These are phyloP conservation scores for Paecilomyces niveus DNA, from an alignment of 2,329 filamentous ascomycete genomes.

Conservation along the genomic window DNA sequence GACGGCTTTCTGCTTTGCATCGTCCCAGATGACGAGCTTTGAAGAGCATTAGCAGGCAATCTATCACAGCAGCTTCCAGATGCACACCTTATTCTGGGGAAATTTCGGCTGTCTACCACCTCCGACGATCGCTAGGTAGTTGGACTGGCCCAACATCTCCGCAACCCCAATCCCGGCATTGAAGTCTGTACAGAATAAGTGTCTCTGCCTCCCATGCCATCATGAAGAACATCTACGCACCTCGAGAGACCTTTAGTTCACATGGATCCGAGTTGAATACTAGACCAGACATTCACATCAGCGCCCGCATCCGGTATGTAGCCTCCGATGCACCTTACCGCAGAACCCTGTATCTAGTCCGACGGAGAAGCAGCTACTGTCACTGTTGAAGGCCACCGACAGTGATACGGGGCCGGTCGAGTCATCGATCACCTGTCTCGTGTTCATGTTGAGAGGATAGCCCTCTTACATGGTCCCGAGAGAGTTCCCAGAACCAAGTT, in stretches of 20 bases:
- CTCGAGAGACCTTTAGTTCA: conserved; percentile 58
- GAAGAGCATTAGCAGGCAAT: background rate
- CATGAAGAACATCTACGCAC: conserved; percentile 27
- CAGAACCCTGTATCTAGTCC: conserved; percentile 81
- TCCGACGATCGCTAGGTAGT: conserved; percentile 83
- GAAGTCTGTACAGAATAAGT: conserved; percentile 49
- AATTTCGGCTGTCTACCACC: conserved; percentile 81
- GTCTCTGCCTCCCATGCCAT: background rate
- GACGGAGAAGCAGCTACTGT: conserved; percentile 77
- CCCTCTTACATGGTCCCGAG: background rate
- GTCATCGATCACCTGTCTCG: conserved; percentile 74
- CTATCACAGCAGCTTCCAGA: background rate
- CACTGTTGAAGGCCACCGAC: conserved; percentile 78
- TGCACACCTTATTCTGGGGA: conserved; percentile 69
- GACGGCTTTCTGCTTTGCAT: conserved; percentile 65
- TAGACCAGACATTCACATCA: conserved; percentile 27
- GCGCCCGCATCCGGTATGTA: conserved; percentile 1
- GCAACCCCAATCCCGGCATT: conserved; percentile 75
- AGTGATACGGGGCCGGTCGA: conserved; percentile 68
- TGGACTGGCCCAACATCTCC: conserved; percentile 79
- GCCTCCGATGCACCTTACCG: conserved; percentile 47
- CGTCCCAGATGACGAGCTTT: conserved; percentile 81
- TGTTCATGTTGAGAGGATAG: conserved; percentile 62
- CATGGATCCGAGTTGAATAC: conserved; percentile 69
- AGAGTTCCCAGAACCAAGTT: background rate